These are phyloP conservation scores for Malania oleifera DNA, from an alignment of 164 flowering plant species.

Conservation along the genomic window DNA sequence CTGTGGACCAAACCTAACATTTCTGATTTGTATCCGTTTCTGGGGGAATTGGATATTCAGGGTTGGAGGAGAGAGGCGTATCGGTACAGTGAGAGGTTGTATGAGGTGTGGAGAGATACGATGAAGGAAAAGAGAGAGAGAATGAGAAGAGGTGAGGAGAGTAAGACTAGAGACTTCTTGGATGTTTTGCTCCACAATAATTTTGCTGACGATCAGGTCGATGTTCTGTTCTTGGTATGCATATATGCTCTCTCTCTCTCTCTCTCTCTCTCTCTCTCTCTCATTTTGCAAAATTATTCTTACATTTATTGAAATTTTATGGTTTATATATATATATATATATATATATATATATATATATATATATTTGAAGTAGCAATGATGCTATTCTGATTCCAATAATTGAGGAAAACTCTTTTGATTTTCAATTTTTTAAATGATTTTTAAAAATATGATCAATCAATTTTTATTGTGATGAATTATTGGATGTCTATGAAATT, in stretches of 20 bases:
- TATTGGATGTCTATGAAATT: no score
- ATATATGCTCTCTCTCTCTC: no score
- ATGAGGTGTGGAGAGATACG: conserved; percentile 1
- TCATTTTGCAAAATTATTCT: no score
- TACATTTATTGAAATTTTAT: not conserved
- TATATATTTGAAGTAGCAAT: no score
- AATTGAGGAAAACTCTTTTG: no score
- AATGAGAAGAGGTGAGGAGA: not conserved
- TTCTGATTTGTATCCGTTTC: conserved; percentile 10
- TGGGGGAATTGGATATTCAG: conserved; percentile 18
- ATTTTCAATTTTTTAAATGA: no score
- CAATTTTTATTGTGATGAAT: no score
- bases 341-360: no score
- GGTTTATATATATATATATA: no score
- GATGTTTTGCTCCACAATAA: conserved; percentile 1
- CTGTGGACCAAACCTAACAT: conserved; percentile 8
- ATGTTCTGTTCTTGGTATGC: conserved; percentile 22
- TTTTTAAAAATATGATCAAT: no score
- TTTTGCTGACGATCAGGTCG: conserved; percentile 19
- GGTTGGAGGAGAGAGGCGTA: not conserved
- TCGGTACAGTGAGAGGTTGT: not conserved
- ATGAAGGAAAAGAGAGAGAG: conserved; percentile 14
- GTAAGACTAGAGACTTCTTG: not conserved
- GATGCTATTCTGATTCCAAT: no score
- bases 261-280: not conserved